Percentiles rank a stretch among this genome's conserved stretches.
These are phyloP conservation scores for Entelexis paramagnoliae DNA, from an alignment of 1,139 yeast species.

Conservation along the genomic window DNA sequence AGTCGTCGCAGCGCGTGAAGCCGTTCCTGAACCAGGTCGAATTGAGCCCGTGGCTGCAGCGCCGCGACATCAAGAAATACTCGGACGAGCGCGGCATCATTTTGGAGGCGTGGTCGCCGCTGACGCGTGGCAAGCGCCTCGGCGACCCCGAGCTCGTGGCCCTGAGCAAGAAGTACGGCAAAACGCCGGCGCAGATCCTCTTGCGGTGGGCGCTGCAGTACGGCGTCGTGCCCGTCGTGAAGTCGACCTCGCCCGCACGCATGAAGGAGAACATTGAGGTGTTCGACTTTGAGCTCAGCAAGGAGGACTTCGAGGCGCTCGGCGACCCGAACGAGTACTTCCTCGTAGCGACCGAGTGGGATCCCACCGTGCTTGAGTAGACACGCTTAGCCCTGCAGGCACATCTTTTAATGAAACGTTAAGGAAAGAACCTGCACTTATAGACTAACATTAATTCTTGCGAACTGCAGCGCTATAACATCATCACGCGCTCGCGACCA, in stretches of 20 bases:
- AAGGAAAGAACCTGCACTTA: no score
- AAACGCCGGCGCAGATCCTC: conserved; percentile 38
- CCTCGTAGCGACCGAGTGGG: conserved; percentile 22
- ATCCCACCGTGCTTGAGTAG: conserved; percentile 18
- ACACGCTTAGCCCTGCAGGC: no score
- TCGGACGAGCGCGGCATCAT: conserved; percentile 18
- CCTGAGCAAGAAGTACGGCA: conserved; percentile 35
- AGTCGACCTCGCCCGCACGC: conserved; percentile 60
- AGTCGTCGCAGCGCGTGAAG: conserved; percentile 26
- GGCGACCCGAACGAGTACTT: conserved; percentile 36
- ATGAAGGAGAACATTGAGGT: conserved; percentile 40
- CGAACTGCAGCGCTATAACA: no score
- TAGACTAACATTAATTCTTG: no score
- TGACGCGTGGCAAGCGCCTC: conserved; percentile 22
- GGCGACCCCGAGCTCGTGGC: conserved; percentile 27
- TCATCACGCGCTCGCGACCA: no score
- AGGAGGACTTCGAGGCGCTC: conserved; percentile 30
- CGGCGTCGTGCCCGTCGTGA: conserved; percentile 40
- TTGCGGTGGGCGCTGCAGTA: conserved; percentile 36
- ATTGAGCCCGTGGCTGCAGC: conserved; percentile 51
- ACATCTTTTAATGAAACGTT: no score
- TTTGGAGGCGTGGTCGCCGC: conserved; percentile 24
- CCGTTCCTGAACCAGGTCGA: conserved; percentile 46
- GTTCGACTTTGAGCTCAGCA: conserved; percentile 39
- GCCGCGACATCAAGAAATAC: conserved; percentile 20